Base-by-base conservation (phyloP, 495 filamentous ascomycete species). In the Lophiostoma macrostomum region DNA sequence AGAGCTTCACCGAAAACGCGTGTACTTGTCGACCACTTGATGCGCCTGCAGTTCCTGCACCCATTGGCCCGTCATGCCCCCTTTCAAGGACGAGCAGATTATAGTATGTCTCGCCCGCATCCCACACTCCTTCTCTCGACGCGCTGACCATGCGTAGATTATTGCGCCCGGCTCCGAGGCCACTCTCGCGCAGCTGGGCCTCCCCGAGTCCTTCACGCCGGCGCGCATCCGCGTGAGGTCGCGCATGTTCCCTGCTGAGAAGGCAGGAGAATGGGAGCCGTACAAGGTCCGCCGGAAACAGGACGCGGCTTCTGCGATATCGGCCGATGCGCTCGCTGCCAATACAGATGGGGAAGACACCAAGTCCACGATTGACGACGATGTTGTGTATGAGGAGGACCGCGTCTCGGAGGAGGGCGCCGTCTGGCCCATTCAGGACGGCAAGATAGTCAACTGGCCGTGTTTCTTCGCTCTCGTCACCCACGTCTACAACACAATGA, bases 81-180 rank as follows among this genome's bases (percentile, higher is more conserved):
- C 81, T 42, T 88, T 88, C 65, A 84, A 85, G 66, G 85, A 88
- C 78, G 85, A 88, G 65, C 83, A 87, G 65, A 77, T 88, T 50
- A 69, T 88, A 56, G 85, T 88, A 73, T 44, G 76, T 64, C 44
- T 27, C 31, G 42, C 49, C 32, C 44, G 28, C 51, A 10, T 25
- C 22, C 39, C 31, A 24, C 46, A 25, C 23, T 53, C 32, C 45
- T 43, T 18, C 23, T 10, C 19, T 23, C n/a, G 18, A 27, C 30
- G 5, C 18, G 28, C 47, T 64, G 57, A 66, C 40, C 18, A 48
- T 13, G 37, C 18, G 24, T 60, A 88, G 84, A 80, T 98, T 70
- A 91, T 98, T 74, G 88, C 87, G 69, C 93, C 94, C 32, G 93
- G 93, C 63, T 95, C 90, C 65, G 85, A 89, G 69, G 90, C 86